phyloP scores from a whole-genome alignment of 305 asterid genomes.

The Solanum hybrid region DNA sequence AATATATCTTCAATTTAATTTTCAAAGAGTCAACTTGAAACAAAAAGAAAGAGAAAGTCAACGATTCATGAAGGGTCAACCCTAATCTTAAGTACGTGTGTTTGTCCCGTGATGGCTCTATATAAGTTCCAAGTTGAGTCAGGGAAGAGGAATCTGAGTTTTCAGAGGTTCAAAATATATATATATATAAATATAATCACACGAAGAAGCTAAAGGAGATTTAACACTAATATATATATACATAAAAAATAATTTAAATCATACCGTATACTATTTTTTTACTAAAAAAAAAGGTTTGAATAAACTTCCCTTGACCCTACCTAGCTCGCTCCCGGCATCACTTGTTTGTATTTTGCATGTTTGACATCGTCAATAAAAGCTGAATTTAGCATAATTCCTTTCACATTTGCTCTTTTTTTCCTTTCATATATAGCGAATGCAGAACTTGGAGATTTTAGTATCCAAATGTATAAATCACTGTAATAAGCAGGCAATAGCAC shows the following conservation, averaged over 20 bases:
- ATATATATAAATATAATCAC: no score
- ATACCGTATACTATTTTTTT: no score
- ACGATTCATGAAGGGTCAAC: background rate
- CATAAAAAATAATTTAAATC: no score
- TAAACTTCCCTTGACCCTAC: background rate
- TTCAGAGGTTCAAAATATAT: no score
- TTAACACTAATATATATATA: no score
- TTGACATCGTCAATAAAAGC: background rate
- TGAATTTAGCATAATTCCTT: background rate
- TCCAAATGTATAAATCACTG: background rate
- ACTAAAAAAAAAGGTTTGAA: no score
- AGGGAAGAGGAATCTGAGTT: background rate
- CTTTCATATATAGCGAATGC: background rate
- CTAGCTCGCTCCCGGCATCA: background rate
- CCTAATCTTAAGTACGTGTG: background rate
- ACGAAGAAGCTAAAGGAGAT: background rate
- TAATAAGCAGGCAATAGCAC: background rate
- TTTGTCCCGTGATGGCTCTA: background rate
- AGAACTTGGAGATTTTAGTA: background rate
- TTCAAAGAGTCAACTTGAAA: background rate
- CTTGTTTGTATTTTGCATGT: background rate
- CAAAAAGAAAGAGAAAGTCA: background rate
- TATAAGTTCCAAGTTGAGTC: background rate
- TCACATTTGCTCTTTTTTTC: background rate
- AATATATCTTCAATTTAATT: background rate